Evolutionary conservation across 176 grass and related monocot species (phyloP).

Genomic region (Triticum timopheevii): DNA sequence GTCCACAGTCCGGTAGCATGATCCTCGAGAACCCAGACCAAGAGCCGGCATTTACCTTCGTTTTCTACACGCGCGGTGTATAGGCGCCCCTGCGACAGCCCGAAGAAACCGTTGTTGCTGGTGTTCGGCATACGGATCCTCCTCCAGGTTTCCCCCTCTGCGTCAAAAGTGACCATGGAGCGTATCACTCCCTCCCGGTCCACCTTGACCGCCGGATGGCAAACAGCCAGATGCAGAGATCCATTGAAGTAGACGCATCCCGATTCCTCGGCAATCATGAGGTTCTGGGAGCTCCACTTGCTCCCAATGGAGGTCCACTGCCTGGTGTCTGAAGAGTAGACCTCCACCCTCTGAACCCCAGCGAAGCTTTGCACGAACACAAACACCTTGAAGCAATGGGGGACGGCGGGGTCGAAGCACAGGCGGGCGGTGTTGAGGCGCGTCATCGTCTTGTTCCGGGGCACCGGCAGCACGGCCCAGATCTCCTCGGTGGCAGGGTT

Average conservation of each 20-base stretch:
- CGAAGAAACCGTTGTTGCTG: neutral
- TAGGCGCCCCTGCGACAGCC: neutral
- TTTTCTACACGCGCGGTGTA: no score
- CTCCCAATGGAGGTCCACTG: neutral
- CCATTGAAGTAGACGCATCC: neutral
- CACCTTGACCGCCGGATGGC: neutral
- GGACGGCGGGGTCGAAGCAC: neutral
- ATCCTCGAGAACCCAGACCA: neutral
- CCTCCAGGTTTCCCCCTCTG: neutral
- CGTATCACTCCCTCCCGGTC: neutral
- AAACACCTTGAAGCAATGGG: neutral
- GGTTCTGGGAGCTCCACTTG: neutral
- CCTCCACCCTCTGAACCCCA: neutral
- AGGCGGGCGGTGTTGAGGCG: neutral
- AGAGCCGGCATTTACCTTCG: neutral
- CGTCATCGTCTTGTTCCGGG: neutral
- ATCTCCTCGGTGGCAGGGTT: neutral
- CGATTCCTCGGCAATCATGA: neutral
- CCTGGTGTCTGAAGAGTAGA: neutral
- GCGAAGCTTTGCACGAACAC: neutral
- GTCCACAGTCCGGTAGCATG: neutral
- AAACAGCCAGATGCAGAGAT: neutral
- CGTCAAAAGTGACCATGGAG: neutral
- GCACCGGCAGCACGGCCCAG: neutral
- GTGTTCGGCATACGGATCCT: neutral